Evolutionary conservation across 2,329 filamentous ascomycete species (phyloP), one percentile per base, ranked within the genome.

Genomic region (Epichloe aotearoae): DNA sequence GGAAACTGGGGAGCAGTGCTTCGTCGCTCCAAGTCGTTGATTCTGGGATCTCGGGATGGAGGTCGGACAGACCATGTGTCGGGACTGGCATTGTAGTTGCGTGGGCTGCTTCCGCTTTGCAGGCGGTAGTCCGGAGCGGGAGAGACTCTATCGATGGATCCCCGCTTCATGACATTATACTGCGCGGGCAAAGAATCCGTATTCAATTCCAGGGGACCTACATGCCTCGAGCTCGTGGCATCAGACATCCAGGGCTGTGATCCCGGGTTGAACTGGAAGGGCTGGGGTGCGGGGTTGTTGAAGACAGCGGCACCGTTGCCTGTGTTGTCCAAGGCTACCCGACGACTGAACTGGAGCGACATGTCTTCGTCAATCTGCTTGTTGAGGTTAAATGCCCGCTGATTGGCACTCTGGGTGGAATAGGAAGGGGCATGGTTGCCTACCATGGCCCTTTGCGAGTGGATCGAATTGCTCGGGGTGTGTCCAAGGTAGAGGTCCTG

Each of bases 221-320:
- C 62, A 50, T 63, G 58, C 15, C 63, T 58, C 17, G 61, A 55
- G 11, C 51, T 49, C 37, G 45, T 44, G 14, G 43, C 48, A 14
- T 72, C 66, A 7, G 62, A 61, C 46, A 63, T 63, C 74, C 75
- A 78, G 3, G 72, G 55, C 54, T 73, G 69, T 5, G 72, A 72
- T 7, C 62, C 66, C 1, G 73, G 70, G 54, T 77, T 75, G 54
- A 72, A 62, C 54, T 73, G 71, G 56, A 75, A 75, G 5, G 67
- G 62, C 47, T 68, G 68, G 2, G 61, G 58, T 12, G 59, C 54
- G 20, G 62, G 61, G 39, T 63, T 62, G 39, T 62, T 61, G 54
- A 63, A 65, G 6, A 55, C 49, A 4, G 59, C 52, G 12, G 53
- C 50, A 12, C 52, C 52, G 19, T 53, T 48, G 11, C 53, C 52